Evolutionary conservation across 495 filamentous ascomycete genomes (phyloP), one percentile per base, ranked within the genome.

Genomic region (Aspergillus conjunctus): DNA sequence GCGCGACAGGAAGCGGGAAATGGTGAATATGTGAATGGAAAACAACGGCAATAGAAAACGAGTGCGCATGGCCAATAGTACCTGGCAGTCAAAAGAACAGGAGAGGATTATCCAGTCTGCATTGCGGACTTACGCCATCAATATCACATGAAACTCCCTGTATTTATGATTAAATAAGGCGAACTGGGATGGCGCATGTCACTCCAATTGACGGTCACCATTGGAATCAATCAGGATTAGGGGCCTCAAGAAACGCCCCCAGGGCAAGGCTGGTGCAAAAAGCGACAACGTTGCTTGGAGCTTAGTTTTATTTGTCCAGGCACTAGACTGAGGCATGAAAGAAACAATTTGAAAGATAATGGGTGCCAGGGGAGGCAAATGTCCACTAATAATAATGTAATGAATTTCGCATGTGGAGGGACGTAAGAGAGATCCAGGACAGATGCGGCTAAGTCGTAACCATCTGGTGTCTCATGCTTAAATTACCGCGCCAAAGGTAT

Each of bases 31-130:
- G 11, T 12, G 37, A 41, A n/a, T 14, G 37, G 50, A 10, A 26
- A 51, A 48, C 17, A 48, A 51, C 15, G 44, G 52, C 20, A 41
- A 20, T 31, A 37, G 31, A 59, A n/a, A 32, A 26, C 34, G 7
- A 39, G 17, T 15, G 5, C 10, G 30, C 34, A 53, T 43, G 15
- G 18, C 17, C 43, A 45, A 59, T 8, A 30, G 44, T 64, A 64
- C 62, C 43, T 59, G 44, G 33, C 31, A 61, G 39, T 31, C 30
- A 41, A 58, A 43, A 43, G 33, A 54, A n/a, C 18, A 46, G 17
- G 41, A 39, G 20, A 37, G 50, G 37, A 52, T 59, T 65, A 65
- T 53, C 58, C 63, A 45, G 58, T 56, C 61, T 60, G 66, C 63
- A 64, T 68, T 34, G 60, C 65, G 56, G 57, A 49, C 39, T 41